phyloP scores from a whole-genome alignment of 495 filamentous ascomycete species.

The Xylaria longipes region DNA sequence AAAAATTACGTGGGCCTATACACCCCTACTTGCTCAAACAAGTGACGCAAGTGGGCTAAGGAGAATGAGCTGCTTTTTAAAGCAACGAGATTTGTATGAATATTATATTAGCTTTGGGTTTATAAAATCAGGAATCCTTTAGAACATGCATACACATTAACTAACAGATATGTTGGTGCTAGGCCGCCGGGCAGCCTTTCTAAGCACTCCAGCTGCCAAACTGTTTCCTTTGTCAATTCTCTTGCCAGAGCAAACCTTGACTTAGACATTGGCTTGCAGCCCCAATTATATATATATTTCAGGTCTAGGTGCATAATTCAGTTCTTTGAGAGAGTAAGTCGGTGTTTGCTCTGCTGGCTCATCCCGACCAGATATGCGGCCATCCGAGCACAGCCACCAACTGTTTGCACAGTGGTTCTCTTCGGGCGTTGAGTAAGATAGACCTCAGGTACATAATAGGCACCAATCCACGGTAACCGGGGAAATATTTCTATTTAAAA shows the following conservation, averaged over 20 bases:
- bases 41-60: not conserved
- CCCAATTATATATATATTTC: not conserved
- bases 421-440: not conserved
- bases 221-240: not conserved
- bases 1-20: not conserved
- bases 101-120: not conserved
- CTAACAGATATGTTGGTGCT: not conserved
- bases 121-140: not conserved
- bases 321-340: not conserved
- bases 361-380: not conserved
- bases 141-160: not conserved
- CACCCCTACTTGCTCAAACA: not conserved
- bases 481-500: not conserved
- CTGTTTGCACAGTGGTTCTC: not conserved
- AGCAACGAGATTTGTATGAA: not conserved
- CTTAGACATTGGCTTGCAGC: not conserved
- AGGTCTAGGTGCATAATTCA: not conserved
- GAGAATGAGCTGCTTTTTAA: not conserved
- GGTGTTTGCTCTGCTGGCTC: not conserved
- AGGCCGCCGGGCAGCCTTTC: not conserved
- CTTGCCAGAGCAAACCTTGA: not conserved
- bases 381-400: not conserved
- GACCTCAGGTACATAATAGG: not conserved
- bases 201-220: not conserved
- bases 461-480: not conserved